Evolutionary conservation across 192 early-diverging fungal species (phyloP), one percentile per base, ranked within the genome.

Genomic region (Phycomyces blakesleeanus): DNA sequence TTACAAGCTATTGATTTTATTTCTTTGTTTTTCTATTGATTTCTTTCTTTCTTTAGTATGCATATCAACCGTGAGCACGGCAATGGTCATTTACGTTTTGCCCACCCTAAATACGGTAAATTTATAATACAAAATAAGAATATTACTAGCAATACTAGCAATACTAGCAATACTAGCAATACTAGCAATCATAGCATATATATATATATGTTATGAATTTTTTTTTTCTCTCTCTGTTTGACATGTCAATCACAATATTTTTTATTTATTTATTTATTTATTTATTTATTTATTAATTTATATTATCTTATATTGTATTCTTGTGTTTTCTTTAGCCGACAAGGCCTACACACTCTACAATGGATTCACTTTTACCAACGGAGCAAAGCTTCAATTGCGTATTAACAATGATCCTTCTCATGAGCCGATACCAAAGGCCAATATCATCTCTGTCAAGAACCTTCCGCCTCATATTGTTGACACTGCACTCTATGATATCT

Each of bases 281-380:
- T 38, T 7, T 22, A 38, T 21, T 57, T 16, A 29, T 57, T 34
- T 40, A 40, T 24, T 39, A 47, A 59, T 37, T 38, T 25, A 38
- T 38, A 18, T 57, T 20, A 10, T n/a, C 15, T 7, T n/a, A 25
- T 24, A 57, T 26, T 26, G 21, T 16, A 55, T 57, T 57, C 34
- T 29, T n/a, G 21, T 40, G n/a, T n/a, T n/a, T 42, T 21, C 16
- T 41, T 29, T 69, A 69, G 67, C 67, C 27, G 67, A 69, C 24
- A 69, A 57, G 47, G 78, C 72, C 12, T 80, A 69, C 60, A 59
- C 78, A 8, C 47, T 76, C 8, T 77, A 72, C 44, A 74, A 80
- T 55, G 57, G 57, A 11, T 61, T 56, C 25, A 55, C 55, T 4
- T 60, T 74, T 49, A 51, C 64, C 7, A 63, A 66, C 40, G 59